A percentile compares a stretch with the other conserved stretches of the same genome.
phyloP scores from a whole-genome alignment of 345 rosid genomes.

The Cardamine occulta region DNA sequence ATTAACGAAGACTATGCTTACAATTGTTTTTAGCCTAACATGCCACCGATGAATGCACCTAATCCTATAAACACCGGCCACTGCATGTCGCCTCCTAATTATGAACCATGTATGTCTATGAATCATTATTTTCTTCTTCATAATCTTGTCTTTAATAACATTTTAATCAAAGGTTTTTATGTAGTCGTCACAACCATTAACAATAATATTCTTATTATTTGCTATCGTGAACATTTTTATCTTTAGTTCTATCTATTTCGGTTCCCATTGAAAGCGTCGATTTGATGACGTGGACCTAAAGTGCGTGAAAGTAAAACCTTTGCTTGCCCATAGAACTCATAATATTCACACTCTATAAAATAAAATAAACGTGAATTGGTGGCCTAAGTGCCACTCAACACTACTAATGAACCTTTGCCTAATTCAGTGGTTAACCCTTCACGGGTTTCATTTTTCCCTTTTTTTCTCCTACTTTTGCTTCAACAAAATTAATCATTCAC shows the following conservation, averaged over 20 bases:
- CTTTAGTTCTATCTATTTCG: constrained; percentile 30
- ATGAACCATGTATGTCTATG: constrained; percentile 31
- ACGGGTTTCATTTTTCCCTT: constrained; percentile 50
- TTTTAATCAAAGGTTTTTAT: constrained; percentile 5
- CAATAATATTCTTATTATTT: constrained; percentile 22
- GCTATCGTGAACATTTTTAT: constrained; percentile 42
- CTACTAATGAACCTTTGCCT: constrained; percentile 48
- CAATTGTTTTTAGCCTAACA: constrained; percentile 41
- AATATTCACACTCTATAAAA: constrained; percentile 34
- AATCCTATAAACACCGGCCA: constrained; percentile 45
- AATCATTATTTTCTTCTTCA: constrained; percentile 37
- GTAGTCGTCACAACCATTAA: constrained; percentile 26
- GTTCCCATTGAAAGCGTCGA: constrained; percentile 37
- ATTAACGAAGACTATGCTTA: constrained; percentile 41
- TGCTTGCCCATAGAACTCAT: constrained; percentile 42
- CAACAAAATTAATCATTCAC: constrained; percentile 22
- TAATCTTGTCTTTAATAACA: constrained; percentile 11
- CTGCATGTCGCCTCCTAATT: constrained; percentile 44
- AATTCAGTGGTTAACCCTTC: constrained; percentile 48
- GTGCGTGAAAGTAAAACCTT: constrained; percentile 46
- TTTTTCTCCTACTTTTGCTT: constrained; percentile 24
- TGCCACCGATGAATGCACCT: constrained; percentile 50
- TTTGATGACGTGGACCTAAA: constrained; percentile 38
- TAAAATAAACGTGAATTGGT: constrained; percentile 39
- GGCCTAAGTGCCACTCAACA: constrained; percentile 49